Conservation (phyloP, 2,329 filamentous ascomycete species). For the Sporothrix pallida region DNA sequence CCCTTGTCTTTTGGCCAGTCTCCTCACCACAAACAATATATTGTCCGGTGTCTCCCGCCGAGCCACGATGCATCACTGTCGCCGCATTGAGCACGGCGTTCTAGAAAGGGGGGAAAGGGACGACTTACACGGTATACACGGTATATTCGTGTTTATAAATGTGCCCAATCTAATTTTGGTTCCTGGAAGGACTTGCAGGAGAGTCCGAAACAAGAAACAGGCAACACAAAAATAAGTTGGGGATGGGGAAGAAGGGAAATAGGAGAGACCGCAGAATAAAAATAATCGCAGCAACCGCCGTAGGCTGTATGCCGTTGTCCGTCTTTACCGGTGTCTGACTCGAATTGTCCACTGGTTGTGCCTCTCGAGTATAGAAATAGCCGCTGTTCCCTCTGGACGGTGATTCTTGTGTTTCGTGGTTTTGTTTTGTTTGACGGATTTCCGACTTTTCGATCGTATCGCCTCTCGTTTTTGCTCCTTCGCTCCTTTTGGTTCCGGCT, state of each 20-base stretch:
- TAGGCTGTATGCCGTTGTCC: background rate
- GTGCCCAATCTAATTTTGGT: background rate
- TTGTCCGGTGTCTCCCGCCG: background rate
- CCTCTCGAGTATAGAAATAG: background rate
- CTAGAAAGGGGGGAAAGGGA: background rate
- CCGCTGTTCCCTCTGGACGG: background rate
- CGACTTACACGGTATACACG: conserved; percentile 8
- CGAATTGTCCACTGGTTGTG: background rate
- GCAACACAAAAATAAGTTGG: too few relatives aligned
- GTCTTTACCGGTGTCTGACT: background rate
- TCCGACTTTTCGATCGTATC: background rate
- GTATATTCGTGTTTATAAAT: background rate
- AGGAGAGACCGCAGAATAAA: too few relatives aligned
- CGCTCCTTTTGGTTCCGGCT: background rate
- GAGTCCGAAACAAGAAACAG: conserved; percentile 8
- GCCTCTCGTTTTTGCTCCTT: background rate
- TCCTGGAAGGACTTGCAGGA: background rate
- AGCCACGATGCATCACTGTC: background rate
- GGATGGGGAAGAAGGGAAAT: too few relatives aligned
- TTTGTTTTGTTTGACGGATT: background rate
- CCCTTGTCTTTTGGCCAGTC: background rate
- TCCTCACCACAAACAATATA: background rate
- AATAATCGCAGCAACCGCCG: too few relatives aligned
- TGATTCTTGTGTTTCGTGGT: background rate
- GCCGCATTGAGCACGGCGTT: background rate